A percentile compares a stretch with the other conserved stretches of the same genome.
Evolutionary conservation across 2,329 filamentous ascomycete species (phyloP).

Genomic region (Calonectria pteridis): DNA sequence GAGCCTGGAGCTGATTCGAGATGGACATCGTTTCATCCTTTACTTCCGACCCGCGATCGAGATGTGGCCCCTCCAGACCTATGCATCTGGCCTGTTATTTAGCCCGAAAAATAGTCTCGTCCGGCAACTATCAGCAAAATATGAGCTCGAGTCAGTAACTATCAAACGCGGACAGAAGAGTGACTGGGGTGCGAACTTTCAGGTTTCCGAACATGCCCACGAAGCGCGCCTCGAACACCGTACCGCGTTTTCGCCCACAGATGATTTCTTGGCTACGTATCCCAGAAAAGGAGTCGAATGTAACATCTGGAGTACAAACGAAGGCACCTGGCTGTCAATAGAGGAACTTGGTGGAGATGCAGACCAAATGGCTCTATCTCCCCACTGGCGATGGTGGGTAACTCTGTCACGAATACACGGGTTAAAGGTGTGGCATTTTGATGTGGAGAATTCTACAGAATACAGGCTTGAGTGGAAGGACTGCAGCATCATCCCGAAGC

Average conservation of each 20-base stretch:
- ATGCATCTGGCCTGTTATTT: neutral
- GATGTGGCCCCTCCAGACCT: neutral
- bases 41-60: neutral
- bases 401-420: neutral
- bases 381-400: neutral
- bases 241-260: too few species aligned
- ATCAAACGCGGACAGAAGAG: neutral
- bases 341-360: neutral
- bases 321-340: neutral
- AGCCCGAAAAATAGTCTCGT: neutral
- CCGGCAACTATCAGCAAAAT: neutral
- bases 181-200: neutral
- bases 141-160: rapidly evolving
- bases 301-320: neutral
- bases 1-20: too few species aligned
- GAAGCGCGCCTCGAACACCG: too few species aligned
- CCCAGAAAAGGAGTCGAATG: too few species aligned
- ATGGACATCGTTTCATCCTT: neutral
- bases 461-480: too few species aligned
- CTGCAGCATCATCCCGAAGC: too few species aligned
- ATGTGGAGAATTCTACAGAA: neutral
- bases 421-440: neutral
- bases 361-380: neutral
- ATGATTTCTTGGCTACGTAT: too few species aligned
- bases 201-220: neutral